Conservation (phyloP, 345 rosid species). For the Hibiscus mutabilis region DNA sequence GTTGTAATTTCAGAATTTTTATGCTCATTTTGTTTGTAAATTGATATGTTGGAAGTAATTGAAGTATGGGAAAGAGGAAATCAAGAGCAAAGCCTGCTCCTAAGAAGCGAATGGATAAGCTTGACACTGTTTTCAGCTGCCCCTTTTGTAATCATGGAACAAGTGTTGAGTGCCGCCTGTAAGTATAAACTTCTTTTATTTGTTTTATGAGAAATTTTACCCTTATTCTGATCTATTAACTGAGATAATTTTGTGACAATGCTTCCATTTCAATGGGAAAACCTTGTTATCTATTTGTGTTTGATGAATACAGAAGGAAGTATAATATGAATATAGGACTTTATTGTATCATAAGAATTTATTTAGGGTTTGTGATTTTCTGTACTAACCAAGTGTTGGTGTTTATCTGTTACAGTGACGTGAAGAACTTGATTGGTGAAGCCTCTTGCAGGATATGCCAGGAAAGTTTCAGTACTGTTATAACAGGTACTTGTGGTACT, state of each 20-base stretch:
- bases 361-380: too few species aligned
- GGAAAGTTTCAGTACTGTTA: conserved; percentile 75
- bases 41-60: conserved; percentile 6
- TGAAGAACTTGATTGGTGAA: conserved; percentile 77
- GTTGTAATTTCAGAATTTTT: not conserved
- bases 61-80: conserved; percentile 88
- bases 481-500: conserved; percentile 50
- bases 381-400: not conserved
- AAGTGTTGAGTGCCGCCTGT: conserved; percentile 86
- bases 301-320: not conserved
- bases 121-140: conserved; percentile 88
- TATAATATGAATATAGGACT: not conserved
- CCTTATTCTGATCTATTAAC: too few species aligned
- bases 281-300: not conserved
- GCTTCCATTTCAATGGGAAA: not conserved
- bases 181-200: conserved; percentile 16
- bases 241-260: not conserved
- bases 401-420: conserved; percentile 48
- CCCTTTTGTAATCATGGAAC: conserved; percentile 97
- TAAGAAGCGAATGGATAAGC: conserved; percentile 89
- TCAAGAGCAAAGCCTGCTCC: conserved; percentile 96
- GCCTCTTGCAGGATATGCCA: conserved; percentile 82
- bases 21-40: not conserved
- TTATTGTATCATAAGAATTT: not conserved
- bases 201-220: not conserved